Evolutionary conservation across 371 early-diverging fungal species (phyloP), one percentile per base, ranked within the genome.

Genomic region (Lichtheimia ornata): DNA sequence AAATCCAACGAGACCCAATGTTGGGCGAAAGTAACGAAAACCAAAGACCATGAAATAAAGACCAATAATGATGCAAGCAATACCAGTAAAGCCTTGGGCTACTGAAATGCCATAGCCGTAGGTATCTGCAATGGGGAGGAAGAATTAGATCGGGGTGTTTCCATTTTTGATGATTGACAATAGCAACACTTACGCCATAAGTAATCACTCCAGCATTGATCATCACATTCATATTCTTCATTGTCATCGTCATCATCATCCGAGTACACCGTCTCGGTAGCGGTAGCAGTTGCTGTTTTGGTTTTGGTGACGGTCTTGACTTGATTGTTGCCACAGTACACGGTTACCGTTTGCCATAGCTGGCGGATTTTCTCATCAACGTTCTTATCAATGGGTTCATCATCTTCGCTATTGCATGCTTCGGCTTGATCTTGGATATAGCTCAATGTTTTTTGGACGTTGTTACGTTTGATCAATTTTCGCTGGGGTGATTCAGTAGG

Each of bases 1-100:
- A 53, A 82, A 82, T 3, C 83, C 83, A n/a, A 68, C 64, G 24
- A 80, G 43, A 0, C 66, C 72, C 12, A 82, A 25, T 4, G 83
- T 74, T 22, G 77, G 77, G 0, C 77, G 73, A 50, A 74, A 73
- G 60, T 67, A 74, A 4, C 77, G 75, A 59, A 65, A 80, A 1
- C 77, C 83, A 61, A 72, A 72, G 14, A 81, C 51, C 17, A 62
- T 50, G 43, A 80, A 72, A 45, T 80, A 67, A 5, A 82, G 35
- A 14, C 81, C 83, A 56, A 71, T 56, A 20, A 72, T 53, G 27
- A 80, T 51, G 24, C 73, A 70, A 4, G 78, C 66, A 20, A 66
- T 71, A 20, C 81, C 83, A 35, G 70, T 61, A 42, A 80, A 69
- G 5, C 73, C 79, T 49, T 75, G 76, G 5, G 76, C 76, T 45